Base-by-base conservation (phyloP, 169 alveolate species). In the Cryptosporidium meleagridis region DNA sequence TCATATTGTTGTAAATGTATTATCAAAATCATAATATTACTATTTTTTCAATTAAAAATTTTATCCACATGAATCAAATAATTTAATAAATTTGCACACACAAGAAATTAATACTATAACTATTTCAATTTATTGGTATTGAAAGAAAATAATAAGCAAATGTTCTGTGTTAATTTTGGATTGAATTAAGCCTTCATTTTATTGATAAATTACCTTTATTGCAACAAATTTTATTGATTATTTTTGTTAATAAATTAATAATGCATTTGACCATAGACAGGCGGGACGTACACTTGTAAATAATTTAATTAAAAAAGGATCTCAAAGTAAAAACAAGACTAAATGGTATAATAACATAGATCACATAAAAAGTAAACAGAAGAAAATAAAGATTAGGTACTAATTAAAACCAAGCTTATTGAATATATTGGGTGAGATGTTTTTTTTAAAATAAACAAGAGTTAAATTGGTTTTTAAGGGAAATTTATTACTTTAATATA, bases 261-360 rank as follows among this genome's bases (percentile, higher is more conserved):
- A 21, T 55, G 67, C 67, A 55, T 55, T 55, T 55, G 72, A 65
- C 72, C 31, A 53, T 73, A 73, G 86, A 73, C 86, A 73, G 70
- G 86, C 86, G 86, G 86, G 72, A 53, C 86, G 86, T 73, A 73
- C 58, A 73, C 86, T n/a, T 16, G 52, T 52, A 51, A 69, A 48
- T 48, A 55, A 55, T 21, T n/a, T 55, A 21, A 55, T 21, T 2
- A 52, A 55, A 55, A 59, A 55, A 70, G 65, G 86, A 73, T 73
- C 86, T 73, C 8, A 52, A 39, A 59, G 86, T 73, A 53, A 58
- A 52, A 55, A 10, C 18, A 70, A 23, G 65, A 70, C 85, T 48
- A 44, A 9, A 33, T 18, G 84, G 51, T 0, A 51, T 41, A 12
- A 48, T n/a, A 58, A 52, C 9, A 37, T 37, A 65, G 33, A 33